Evolutionary conservation across 2,329 filamentous ascomycete species (phyloP), one percentile per base, ranked within the genome.

Genomic region (Neofusicoccum kwambonambiense): DNA sequence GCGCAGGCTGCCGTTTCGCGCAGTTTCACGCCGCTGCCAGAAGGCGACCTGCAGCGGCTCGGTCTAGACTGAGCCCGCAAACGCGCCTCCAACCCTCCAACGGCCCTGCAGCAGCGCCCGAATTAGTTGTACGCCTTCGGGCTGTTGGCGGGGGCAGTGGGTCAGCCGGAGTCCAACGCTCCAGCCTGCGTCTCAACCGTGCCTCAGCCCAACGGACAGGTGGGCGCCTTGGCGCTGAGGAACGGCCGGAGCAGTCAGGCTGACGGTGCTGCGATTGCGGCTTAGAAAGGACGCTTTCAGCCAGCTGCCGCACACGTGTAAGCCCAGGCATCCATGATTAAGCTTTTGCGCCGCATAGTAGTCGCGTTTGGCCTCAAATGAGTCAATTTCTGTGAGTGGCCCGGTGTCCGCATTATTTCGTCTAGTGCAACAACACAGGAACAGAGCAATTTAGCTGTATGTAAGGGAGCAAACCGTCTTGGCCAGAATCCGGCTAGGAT

Each of bases 61-160:
- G 56, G 56, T 47, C 56, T 60, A 60, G 56, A 60, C 12, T 37
- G 27, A 37, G 42, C 39, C 56, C 13, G 56, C 56, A 60, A 22
- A 47, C 56, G 27, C 52, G 52, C 52, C 52, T 31, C 39, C 13
- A 17, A 31, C n/a, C n/a, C 7, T 42, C 17, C 22, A 35, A 34
- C 22, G 13, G 27, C 51, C 11, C 35, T 41, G 51, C 35, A 56
- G 27, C 27, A 31, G 27, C 27, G 4, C 6, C 27, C 27, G 27
- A 31, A 31, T 31, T 31, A 31, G 35, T 5, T 44, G 56, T 44
- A 58, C 54, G 39, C 54, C 54, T 17, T 45, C 15, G 54, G 54
- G 54, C 54, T 58, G 54, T 45, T 58, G 54, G 54, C 54, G 54
- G 56, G 37, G 56, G 56, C 42, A 35, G 50, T 39, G 52, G 54